These are phyloP conservation scores for Malus hybrid DNA, from an alignment of 331 rosid genomes.

Conservation along the genomic window DNA sequence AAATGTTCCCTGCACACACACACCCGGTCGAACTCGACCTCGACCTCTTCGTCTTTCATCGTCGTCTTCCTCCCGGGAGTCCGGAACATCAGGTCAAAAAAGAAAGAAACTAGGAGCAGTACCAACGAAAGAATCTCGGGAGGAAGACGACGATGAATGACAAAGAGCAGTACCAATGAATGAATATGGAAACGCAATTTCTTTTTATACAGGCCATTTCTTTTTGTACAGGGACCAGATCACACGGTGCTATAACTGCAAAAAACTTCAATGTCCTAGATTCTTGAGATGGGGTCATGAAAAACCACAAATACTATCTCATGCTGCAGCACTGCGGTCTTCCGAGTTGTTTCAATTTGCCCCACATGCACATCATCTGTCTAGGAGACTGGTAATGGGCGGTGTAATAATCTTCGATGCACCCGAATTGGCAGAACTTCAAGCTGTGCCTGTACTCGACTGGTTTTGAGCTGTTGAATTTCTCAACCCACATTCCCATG, in stretches of 20 bases:
- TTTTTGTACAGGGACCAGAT: slow-evolving; percentile 34
- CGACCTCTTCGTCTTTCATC: neutral
- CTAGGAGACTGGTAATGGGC: slow-evolving; percentile 94
- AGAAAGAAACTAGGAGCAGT: neutral
- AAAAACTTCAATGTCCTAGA: slow-evolving; percentile 31
- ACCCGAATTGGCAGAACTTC: slow-evolving; percentile 74
- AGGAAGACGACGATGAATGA: too few species aligned
- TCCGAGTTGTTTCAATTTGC: slow-evolving; percentile 36
- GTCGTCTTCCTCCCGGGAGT: neutral
- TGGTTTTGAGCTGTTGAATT: slow-evolving; percentile 53
- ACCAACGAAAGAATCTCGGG: slow-evolving; percentile 18
- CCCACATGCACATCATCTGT: slow-evolving; percentile 82
- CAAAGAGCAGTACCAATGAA: neutral
- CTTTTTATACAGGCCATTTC: slow-evolving; percentile 14
- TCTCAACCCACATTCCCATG: slow-evolving; percentile 89
- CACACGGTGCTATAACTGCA: slow-evolving; percentile 35
- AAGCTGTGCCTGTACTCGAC: slow-evolving; percentile 62
- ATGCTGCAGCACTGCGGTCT: slow-evolving; percentile 65
- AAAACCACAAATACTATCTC: slow-evolving; percentile 36
- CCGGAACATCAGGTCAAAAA: neutral
- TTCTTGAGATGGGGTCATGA: neutral
- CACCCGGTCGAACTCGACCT: neutral
- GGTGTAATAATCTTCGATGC: slow-evolving; percentile 59
- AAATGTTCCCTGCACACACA: neutral
- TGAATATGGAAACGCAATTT: neutral